Percentiles rank a stretch among this genome's conserved stretches.
phyloP scores from a whole-genome alignment of 208 protist genomes.

The Angomonas ambiguus region DNA sequence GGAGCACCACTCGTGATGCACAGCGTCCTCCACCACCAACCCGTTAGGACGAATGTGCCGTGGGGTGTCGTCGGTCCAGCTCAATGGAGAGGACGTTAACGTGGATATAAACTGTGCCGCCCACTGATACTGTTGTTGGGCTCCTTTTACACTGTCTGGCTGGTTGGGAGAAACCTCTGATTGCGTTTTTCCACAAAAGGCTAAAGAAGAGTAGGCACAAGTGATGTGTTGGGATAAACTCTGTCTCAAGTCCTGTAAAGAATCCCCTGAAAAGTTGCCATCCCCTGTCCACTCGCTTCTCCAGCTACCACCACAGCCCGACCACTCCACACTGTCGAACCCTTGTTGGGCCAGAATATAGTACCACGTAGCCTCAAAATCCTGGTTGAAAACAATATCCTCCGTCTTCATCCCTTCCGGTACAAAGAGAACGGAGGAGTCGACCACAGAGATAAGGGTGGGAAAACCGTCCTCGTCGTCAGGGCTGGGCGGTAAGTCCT shows the following conservation, averaged over 20 bases:
- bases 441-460: conserved; percentile 51
- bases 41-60: conserved; percentile 61
- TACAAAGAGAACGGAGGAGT: conserved; percentile 9
- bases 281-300: conserved; percentile 52
- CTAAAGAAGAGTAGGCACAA: conserved; percentile 64
- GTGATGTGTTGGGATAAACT: conserved; percentile 65
- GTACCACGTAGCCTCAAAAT: conserved; percentile 76
- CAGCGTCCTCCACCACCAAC: conserved; percentile 14
- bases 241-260: conserved; percentile 26
- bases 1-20: conserved; percentile 47
- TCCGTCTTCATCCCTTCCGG: conserved; percentile 19
- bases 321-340: conserved; percentile 62
- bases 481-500: conserved; percentile 35
- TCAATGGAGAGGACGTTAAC: conserved; percentile 71
- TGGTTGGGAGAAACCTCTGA: conserved; percentile 1
- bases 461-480: conserved; percentile 25
- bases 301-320: conserved; percentile 75
- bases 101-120: conserved; percentile 75
- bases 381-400: conserved; percentile 54
- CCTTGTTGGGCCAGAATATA: conserved; percentile 45
- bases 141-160: not conserved
- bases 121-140: conserved; percentile 60
- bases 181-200: conserved; percentile 54
- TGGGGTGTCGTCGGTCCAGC: conserved; percentile 58
- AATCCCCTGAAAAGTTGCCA: conserved; percentile 11